Evolutionary conservation across 148 eudicot genomes (phyloP), one percentile per base, ranked within the genome.

Genomic region (Pouteria glomerata): DNA sequence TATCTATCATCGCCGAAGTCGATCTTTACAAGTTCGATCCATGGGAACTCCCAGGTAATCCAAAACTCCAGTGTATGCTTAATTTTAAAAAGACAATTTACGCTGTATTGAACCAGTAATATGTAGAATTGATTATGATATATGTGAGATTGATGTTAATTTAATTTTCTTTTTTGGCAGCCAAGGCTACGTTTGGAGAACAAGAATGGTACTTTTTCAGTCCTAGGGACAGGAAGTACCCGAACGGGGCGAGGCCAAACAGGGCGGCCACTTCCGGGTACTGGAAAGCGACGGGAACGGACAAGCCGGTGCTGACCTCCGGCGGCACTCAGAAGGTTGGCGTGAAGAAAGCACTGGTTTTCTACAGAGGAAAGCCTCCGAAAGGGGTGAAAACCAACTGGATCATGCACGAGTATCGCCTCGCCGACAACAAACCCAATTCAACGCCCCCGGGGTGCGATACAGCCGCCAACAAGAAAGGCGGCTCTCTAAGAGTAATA

Each of bases 251-350:
- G 0, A 50, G 92, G 51, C 89, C 92, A 0, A 88, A 88, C 74
- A 69, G 92, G 44, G 92, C 92, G 3, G 92, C 92, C n/a, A 85
- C 89, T 11, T 85, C 89, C 0, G 91, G 91, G 37, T 88, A 88
- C 41, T 88, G 92, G 92, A 88, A 88, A 56, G 92, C 92, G 0
- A 88, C 92, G 8, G 92, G 92, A 11, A 88, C 92, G 0, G 92
- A 88, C 71, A 88, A 88, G 75, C 89, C 92, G 4, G 82, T 88
- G 4, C 13, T 85, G 24, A 77, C 82, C 15, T 60, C 79, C 31
- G 83, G 79, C 0, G 78, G 79, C 24, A 77, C 70, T 6, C 83
- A 81, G 35, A 88, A 88, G 68, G 87, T 88, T 13, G 92, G 89
- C 0, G 92, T 88, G 11, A 88, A 88, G 68, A 88, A 85, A 27